These are phyloP conservation scores for Tardiomyces blankii DNA, from an alignment of 1,139 yeast species.

Conservation along the genomic window DNA sequence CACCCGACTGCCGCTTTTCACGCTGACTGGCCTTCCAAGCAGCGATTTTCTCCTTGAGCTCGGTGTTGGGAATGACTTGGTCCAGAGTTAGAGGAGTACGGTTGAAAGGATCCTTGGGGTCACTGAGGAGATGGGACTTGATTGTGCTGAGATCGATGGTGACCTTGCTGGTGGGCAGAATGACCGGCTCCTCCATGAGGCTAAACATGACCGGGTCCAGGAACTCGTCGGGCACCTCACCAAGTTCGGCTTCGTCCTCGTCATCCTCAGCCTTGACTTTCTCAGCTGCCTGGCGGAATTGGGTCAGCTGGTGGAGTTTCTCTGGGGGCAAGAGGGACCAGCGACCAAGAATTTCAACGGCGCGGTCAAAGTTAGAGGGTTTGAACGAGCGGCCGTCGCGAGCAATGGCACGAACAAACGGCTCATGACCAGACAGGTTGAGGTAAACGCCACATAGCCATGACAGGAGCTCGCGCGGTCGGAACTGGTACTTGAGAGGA, in stretches of 20 bases:
- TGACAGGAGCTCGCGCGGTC: slow-evolving; percentile 62
- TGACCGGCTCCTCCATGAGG: slow-evolving; percentile 92
- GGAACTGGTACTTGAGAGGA: slow-evolving; percentile 76
- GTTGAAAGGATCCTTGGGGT: slow-evolving; percentile 94
- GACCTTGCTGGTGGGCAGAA: slow-evolving; percentile 73
- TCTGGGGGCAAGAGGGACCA: slow-evolving; percentile 43
- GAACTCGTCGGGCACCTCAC: slow-evolving; percentile 93
- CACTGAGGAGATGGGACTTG: slow-evolving; percentile 86
- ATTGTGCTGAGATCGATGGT: slow-evolving; percentile 85
- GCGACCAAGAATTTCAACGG: slow-evolving; percentile 51
- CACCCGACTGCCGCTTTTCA: not conserved
- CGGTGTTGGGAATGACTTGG: slow-evolving; percentile 67
- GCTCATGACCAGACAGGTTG: slow-evolving; percentile 52
- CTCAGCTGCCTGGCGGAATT: slow-evolving; percentile 57
- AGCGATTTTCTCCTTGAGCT: slow-evolving; percentile 49
- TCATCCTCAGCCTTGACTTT: slow-evolving; percentile 50
- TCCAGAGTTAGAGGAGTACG: slow-evolving; percentile 83
- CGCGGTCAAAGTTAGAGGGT: slow-evolving; percentile 53
- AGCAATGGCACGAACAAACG: slow-evolving; percentile 72
- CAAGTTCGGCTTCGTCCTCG: slow-evolving; percentile 77
- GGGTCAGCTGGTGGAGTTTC: slow-evolving; percentile 39
- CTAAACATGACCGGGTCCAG: slow-evolving; percentile 95
- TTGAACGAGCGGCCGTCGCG: slow-evolving; percentile 84
- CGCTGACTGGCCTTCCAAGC: slow-evolving; percentile 24
- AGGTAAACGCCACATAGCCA: slow-evolving; percentile 66